phyloP scores from a whole-genome alignment of 495 filamentous ascomycete species.

The Cairneyella variabilis region DNA sequence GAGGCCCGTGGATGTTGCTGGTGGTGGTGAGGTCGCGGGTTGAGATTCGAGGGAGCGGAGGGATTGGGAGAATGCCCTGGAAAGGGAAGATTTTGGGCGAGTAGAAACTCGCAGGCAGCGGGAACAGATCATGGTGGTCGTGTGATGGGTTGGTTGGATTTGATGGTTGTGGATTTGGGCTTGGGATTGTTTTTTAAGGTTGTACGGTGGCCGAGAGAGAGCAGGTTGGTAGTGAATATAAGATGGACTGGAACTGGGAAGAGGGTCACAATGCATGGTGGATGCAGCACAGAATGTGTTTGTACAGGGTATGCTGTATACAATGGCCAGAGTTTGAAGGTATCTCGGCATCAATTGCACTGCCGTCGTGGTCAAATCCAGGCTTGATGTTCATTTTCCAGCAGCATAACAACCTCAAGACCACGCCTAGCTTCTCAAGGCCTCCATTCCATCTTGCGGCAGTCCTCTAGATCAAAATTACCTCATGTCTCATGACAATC shows the following conservation, averaged over 20 bases:
- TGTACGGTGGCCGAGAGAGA: conserved; percentile 17
- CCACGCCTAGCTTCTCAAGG: no score
- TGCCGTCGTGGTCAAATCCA: neutral
- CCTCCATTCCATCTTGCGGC: no score
- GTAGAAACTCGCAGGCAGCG: conserved; percentile 24
- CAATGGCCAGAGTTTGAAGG: no score
- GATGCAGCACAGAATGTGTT: neutral
- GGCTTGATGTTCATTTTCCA: no score
- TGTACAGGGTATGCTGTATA: conserved; percentile 10
- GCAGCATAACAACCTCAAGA: no score
- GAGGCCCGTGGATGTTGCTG: conserved; percentile 44
- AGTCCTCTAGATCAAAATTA: no score
- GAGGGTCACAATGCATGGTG: neutral
- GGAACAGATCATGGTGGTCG: conserved; percentile 29
- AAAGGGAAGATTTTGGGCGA: neutral
- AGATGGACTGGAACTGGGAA: neutral
- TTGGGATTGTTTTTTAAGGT: conserved; percentile 17
- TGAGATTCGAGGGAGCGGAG: conserved; percentile 14
- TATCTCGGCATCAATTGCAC: conserved; percentile 7
- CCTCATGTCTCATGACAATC: neutral
- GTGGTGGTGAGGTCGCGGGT: conserved; percentile 18
- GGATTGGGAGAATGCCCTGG: conserved; percentile 1
- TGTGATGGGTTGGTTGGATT: neutral
- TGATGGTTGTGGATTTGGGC: conserved; percentile 1
- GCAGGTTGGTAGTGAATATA: conserved; percentile 14